Percentiles rank a stretch among this genome's conserved stretches.
Evolutionary conservation across 257 asterid species (phyloP).

Genomic region (Nicotiana benthamiana): DNA sequence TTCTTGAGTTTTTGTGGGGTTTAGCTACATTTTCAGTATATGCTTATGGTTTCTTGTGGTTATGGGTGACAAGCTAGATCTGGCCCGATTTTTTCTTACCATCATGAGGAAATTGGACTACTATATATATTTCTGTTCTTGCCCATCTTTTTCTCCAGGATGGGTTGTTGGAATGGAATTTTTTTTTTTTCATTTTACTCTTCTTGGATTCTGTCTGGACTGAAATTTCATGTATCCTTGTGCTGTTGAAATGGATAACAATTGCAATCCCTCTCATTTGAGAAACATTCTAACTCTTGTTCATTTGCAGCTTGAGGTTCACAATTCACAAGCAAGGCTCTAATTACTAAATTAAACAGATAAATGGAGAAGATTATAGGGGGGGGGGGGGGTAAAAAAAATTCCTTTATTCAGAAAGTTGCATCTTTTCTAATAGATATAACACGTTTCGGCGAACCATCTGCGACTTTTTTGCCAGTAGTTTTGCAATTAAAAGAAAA

Average conservation of each 20-base stretch:
- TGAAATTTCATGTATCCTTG: not conserved
- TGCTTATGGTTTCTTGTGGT: not conserved
- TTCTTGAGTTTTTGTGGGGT: conserved; percentile 10
- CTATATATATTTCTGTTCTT: not conserved
- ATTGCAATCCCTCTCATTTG: not conserved
- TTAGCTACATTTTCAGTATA: not conserved
- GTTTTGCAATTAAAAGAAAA: not conserved
- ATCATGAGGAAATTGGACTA: not conserved
- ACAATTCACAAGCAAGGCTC: not conserved
- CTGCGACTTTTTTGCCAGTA: not conserved
- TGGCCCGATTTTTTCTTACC: not conserved
- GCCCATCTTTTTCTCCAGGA: not conserved
- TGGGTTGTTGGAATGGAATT: not conserved
- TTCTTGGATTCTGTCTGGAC: not conserved
- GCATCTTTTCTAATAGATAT: not conserved
- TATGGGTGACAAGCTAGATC: not conserved
- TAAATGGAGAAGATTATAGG: not conserved
- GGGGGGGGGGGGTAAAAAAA: not conserved
- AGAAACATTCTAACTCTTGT: not conserved
- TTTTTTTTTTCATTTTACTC: not conserved
- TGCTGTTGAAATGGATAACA: not conserved
- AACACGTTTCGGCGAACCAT: not conserved
- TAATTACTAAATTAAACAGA: not conserved
- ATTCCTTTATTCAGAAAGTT: not conserved
- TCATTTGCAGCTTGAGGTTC: not conserved